Conservation (phyloP, 495 filamentous ascomycete species). For the Talaromyces liani region DNA sequence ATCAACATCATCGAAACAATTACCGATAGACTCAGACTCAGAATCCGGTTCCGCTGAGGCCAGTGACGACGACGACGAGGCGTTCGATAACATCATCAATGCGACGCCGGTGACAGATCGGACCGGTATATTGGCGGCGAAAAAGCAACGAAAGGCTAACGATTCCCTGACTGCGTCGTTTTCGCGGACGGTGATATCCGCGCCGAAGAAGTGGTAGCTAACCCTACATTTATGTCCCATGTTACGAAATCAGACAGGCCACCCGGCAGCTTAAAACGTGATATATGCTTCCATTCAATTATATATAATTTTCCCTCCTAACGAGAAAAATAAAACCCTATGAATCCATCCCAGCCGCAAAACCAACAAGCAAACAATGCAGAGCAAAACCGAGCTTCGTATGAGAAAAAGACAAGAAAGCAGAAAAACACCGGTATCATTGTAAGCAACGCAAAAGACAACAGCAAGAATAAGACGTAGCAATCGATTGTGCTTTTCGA, state of each 20-base stretch:
- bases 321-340: background rate
- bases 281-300: background rate
- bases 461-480: background rate
- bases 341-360: background rate
- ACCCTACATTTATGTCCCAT: no score
- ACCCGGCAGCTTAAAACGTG: background rate
- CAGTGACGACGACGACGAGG: constrained; percentile 25
- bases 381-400: background rate
- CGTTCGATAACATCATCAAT: constrained; percentile 86
- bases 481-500: background rate
- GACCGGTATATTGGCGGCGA: constrained; percentile 61
- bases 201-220: constrained; percentile 50
- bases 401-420: background rate
- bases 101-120: constrained; percentile 80
- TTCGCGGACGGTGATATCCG: constrained; percentile 52
- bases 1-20: constrained; percentile 10
- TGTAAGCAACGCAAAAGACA: background rate
- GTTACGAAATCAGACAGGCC: background rate
- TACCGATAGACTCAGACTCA: constrained; percentile 57
- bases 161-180: constrained; percentile 51
- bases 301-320: background rate
- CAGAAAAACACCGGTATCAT: constrained; percentile 4
- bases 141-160: constrained; percentile 33
- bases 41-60: constrained; percentile 67
- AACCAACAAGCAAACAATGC: constrained; percentile 1